Evolutionary conservation across 139 green algal species (phyloP).

Genomic region (Chlorella vulgaris): DNA sequence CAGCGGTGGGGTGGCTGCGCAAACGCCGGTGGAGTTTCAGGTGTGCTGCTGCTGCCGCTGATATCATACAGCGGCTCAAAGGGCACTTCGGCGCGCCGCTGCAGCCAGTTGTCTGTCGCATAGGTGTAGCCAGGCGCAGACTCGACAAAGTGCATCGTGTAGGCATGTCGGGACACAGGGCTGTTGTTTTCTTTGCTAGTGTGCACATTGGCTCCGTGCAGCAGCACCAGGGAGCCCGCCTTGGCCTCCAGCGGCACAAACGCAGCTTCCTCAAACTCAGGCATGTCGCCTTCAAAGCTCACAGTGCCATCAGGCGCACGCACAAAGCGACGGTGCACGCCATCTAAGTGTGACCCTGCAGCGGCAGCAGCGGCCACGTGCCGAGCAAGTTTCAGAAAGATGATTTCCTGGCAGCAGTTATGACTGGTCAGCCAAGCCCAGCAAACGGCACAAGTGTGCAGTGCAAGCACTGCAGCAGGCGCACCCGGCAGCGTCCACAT

Average conservation of each 20-base stretch:
- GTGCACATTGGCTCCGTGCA: conserved; percentile 87
- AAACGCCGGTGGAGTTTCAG: too few relatives aligned
- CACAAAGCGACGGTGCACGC: conserved; percentile 58
- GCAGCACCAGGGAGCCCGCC: conserved; percentile 84
- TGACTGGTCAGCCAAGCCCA: too few relatives aligned
- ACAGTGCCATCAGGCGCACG: conserved; percentile 39
- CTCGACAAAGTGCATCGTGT: conserved; percentile 86
- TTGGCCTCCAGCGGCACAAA: conserved; percentile 76
- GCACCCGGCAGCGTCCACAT: conserved; percentile 77
- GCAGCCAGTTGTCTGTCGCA: conserved; percentile 82
- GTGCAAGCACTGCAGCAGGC: too few relatives aligned
- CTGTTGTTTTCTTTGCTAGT: conserved; percentile 56
- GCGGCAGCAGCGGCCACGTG: too few relatives aligned
- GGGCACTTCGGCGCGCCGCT: conserved; percentile 59
- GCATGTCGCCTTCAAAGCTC: conserved; percentile 55
- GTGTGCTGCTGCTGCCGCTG: neutral
- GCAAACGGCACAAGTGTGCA: too few relatives aligned
- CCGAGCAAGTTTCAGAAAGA: too few relatives aligned
- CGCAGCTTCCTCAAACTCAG: conserved; percentile 53
- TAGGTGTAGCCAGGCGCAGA: conserved; percentile 52
- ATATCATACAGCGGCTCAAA: conserved; percentile 72
- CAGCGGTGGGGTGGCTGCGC: too few relatives aligned
- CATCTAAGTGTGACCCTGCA: conserved; percentile 52
- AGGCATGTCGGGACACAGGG: conserved; percentile 72
- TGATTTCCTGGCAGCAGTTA: too few relatives aligned